A percentile compares a stretch with the other conserved stretches of the same genome.
Conservation (phyloP, 1,284 basidiomycete genomes). For the Cryptococcus sp. region DNA sequence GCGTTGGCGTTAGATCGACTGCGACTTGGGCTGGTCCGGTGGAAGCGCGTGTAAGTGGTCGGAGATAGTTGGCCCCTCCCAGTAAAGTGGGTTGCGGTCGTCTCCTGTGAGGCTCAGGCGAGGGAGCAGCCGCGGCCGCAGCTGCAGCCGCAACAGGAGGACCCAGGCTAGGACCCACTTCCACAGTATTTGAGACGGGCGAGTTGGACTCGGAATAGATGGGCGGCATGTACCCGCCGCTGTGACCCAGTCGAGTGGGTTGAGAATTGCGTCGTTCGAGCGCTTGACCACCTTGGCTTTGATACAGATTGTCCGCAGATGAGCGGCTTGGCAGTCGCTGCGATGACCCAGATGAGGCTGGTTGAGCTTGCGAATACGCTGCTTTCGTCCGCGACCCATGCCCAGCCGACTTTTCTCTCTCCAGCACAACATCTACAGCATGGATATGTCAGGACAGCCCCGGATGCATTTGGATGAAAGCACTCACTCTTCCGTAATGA, state of each 20-base stretch:
- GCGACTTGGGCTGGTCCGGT: neutral
- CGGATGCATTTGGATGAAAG: neutral
- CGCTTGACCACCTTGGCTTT: conserved; percentile 24
- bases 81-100: conserved; percentile 34
- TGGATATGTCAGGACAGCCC: neutral
- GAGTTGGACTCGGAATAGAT: conserved; percentile 12
- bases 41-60: conserved; percentile 42
- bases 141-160: conserved; percentile 5
- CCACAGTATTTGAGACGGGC: neutral
- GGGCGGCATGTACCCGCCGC: conserved; percentile 1
- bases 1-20: too few relatives aligned
- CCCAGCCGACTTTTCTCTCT: conserved; percentile 48
- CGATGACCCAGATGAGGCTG: conserved; percentile 33
- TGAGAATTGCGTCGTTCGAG: conserved; percentile 33
- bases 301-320: conserved; percentile 36
- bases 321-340: conserved; percentile 30
- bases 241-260: conserved; percentile 22
- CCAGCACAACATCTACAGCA: conserved; percentile 43
- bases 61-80: conserved; percentile 37
- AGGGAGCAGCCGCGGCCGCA: conserved; percentile 5
- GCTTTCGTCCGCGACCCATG: neutral
- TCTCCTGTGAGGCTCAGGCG: conserved; percentile 11
- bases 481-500: conserved; percentile 48
- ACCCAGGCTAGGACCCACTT: too few relatives aligned
- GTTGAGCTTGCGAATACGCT: conserved; percentile 6